Conservation (phyloP, 163 green algal species). For the Chlamydomonas reinhardtii region DNA sequence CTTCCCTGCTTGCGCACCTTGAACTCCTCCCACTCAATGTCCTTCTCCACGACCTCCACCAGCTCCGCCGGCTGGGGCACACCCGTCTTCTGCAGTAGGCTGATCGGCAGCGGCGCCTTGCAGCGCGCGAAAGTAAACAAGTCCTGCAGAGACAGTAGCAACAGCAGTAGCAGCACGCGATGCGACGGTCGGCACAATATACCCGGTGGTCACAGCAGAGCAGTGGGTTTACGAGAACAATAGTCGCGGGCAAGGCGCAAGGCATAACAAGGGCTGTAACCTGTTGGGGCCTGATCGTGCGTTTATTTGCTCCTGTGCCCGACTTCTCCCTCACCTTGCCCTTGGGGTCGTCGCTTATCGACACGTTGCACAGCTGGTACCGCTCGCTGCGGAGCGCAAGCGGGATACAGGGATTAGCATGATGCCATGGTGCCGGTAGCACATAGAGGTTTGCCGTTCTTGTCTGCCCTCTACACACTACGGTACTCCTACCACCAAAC, state of each 20-base stretch:
- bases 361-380: constrained; percentile 59
- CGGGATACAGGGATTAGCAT: too few relatives aligned
- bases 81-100: constrained; percentile 66
- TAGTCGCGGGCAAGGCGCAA: background rate
- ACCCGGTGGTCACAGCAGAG: too few relatives aligned
- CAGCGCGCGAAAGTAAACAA: constrained; percentile 78
- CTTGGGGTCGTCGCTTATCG: constrained; percentile 34
- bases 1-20: constrained; percentile 62
- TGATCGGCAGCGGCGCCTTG: constrained; percentile 69
- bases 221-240: too few relatives aligned
- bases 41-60: constrained; percentile 71
- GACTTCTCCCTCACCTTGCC: constrained; percentile 31
- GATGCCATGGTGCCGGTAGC: too few relatives aligned
- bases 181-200: too few relatives aligned
- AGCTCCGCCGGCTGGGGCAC: constrained; percentile 77
- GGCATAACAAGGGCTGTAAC: too few relatives aligned
- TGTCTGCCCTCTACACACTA: too few relatives aligned
- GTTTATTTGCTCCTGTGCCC: too few relatives aligned
- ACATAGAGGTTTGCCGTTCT: too few relatives aligned
- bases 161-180: too few relatives aligned
- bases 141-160: constrained; percentile 53
- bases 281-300: too few relatives aligned
- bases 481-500: too few relatives aligned
- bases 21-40: constrained; percentile 87
- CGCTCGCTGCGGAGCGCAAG: constrained; percentile 42